phyloP scores from a whole-genome alignment of 192 early-diverging fungal genomes.

The Mortierella antarctica region DNA sequence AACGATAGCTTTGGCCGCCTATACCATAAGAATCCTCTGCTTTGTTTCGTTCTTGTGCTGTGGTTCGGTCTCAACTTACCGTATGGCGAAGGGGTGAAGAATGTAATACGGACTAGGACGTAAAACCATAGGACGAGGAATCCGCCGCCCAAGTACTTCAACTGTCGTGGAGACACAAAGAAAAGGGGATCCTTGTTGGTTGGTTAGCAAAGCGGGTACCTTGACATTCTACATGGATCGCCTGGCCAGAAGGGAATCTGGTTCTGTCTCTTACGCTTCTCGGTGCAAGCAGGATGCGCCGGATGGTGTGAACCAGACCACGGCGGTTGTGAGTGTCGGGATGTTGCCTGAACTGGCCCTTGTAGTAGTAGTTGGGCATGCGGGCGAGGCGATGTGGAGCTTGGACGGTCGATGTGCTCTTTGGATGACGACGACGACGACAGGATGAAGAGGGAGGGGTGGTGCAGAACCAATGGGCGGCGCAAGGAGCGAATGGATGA shows the following conservation, averaged over 20 bases:
- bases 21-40: neutral
- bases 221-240: neutral
- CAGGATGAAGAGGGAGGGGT: too few relatives aligned
- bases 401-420: too few relatives aligned
- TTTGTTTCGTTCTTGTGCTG: neutral
- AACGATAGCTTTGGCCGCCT: too few relatives aligned
- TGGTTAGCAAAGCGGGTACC: too few relatives aligned
- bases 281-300: slow-evolving; percentile 4
- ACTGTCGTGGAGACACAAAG: neutral
- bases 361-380: slow-evolving; percentile 19
- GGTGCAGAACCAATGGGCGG: too few relatives aligned
- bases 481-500: too few relatives aligned
- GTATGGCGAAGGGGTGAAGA: slow-evolving; percentile 12
- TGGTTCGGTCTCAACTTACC: slow-evolving; percentile 1
- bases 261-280: neutral
- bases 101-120: slow-evolving; percentile 6
- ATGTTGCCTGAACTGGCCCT: slow-evolving; percentile 17
- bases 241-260: too few relatives aligned
- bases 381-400: too few relatives aligned
- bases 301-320: neutral
- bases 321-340: neutral
- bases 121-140: slow-evolving; percentile 15
- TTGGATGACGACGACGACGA: too few relatives aligned
- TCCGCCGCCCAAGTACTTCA: slow-evolving; percentile 3
- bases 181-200: too few relatives aligned